Evolutionary conservation across 106 monocot species (phyloP), one percentile per base, ranked within the genome.

Genomic region (Dendrobium huoshanense): DNA sequence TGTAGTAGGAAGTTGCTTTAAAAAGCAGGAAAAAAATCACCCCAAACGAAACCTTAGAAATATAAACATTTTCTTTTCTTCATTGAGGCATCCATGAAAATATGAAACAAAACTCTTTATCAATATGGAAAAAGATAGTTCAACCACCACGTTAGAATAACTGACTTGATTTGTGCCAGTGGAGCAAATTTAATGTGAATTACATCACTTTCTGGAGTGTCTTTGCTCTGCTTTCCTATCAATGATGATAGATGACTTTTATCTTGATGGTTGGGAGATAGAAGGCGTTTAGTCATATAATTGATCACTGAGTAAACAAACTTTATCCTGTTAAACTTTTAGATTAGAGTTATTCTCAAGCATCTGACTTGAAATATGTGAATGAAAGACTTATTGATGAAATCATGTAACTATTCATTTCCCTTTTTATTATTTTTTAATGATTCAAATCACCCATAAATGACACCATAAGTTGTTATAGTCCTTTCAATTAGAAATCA

Each of bases 241-340:
- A 65, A 24, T 65, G 10, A 10, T 65, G 25, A 65, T 65, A 24
- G 20, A 15, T 22, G 64, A 65, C 24, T 61, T 45, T 16, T 61
- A 61, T n/a, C 22, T 22, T 61, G 61, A 61, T 61, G 61, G 61
- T 61, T 61, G 61, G 61, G 61, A 61, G 51, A 61, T 61, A 20
- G 61, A 61, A 61, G 61, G 13, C 22, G 20, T n/a, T 61, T 22
- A 58, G 58, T 58, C 18, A 22, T 61, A 61, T 20, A 22, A 61
- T 61, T 61, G 19, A 22, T 19, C n/a, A 58, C 20, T 1, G 61
- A n/a, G 61, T 61, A 61, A 22, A 22, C 61, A 22, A 2, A 61
- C 20, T 61, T 61, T 8, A 1, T 15, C 10, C 51, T 51, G 13
- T 51, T 15, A 13, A 51, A 16, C 51, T 13, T 15, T 13, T 13